A percentile compares a stretch with the other conserved stretches of the same genome.
Conservation (phyloP, 306 rosid genomes). For the Cucumis cinereus region DNA sequence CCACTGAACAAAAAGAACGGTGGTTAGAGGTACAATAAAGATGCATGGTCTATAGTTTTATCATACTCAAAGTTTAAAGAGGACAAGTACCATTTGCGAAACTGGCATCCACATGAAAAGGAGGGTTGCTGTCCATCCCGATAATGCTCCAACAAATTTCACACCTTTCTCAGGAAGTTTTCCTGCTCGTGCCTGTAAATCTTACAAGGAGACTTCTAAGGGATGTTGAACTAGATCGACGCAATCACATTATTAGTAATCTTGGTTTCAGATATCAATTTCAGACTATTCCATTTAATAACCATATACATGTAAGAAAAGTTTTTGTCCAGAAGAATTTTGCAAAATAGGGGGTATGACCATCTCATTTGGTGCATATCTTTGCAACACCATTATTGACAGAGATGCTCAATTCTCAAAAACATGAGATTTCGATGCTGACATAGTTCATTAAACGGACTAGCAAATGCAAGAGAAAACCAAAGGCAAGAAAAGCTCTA, state of each 20-base stretch:
- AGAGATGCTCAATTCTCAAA: not conserved
- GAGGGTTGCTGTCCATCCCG: conserved; percentile 95
- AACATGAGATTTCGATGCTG: not conserved
- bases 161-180: conserved; percentile 63
- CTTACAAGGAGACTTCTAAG: conserved; percentile 15
- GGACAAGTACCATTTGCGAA: conserved; percentile 62
- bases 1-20: conserved; percentile 50
- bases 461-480: not conserved
- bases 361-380: not conserved
- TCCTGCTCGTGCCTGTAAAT: conserved; percentile 64
- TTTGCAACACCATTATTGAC: not conserved
- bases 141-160: conserved; percentile 76
- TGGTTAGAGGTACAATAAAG: conserved; percentile 2
- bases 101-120: conserved; percentile 99
- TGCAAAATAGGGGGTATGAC: not conserved
- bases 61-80: conserved; percentile 5
- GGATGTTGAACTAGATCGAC: conserved; percentile 1
- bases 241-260: not conserved
- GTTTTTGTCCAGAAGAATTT: not conserved
- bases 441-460: not conserved
- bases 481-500: conserved; percentile 15
- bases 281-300: not conserved
- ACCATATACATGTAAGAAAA: not conserved
- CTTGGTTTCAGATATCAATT: conserved; percentile 1
- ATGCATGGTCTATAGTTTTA: not conserved